A percentile compares a stretch with the other conserved stretches of the same genome.
Conservation (phyloP, 31 red algal genomes). For the Asparagopsis taxiformis region DNA sequence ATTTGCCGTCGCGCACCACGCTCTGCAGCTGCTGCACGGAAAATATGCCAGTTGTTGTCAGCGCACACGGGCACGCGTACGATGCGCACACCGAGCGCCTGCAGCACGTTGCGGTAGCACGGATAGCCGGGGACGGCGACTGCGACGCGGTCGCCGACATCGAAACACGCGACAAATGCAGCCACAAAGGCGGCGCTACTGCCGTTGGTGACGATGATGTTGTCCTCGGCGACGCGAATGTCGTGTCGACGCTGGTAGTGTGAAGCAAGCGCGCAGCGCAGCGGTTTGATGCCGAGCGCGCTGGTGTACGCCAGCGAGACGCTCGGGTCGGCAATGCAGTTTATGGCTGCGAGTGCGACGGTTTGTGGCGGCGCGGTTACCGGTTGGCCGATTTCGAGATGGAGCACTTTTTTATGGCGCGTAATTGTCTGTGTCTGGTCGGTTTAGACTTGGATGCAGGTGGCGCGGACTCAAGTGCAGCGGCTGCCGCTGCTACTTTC, state of each 20-base stretch:
- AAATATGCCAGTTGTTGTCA: conserved; percentile 25
- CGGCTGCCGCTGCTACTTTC: conserved; percentile 6
- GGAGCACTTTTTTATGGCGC: conserved; percentile 1
- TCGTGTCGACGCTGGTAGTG: conserved; percentile 35
- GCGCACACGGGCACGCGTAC: conserved; percentile 29
- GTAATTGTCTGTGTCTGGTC: neutral
- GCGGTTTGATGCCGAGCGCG: conserved; percentile 22
- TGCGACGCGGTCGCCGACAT: conserved; percentile 58
- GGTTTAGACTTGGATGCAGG: neutral
- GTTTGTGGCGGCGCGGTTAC: conserved; percentile 4
- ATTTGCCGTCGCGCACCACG: neutral
- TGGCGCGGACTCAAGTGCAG: neutral
- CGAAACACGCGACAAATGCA: conserved; percentile 35
- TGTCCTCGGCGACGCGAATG: neutral
- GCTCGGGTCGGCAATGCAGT: neutral
- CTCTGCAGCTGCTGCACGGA: conserved; percentile 26
- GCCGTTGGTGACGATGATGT: conserved; percentile 33
- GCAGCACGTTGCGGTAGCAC: conserved; percentile 53
- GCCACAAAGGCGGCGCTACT: conserved; percentile 40
- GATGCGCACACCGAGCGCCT: conserved; percentile 28
- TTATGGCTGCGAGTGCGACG: conserved; percentile 2
- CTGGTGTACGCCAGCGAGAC: conserved; percentile 30
- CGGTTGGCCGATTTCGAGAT: conserved; percentile 55
- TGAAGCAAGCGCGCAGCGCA: conserved; percentile 29
- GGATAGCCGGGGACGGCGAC: conserved; percentile 57